These are phyloP conservation scores for Populus tomentosa DNA, from an alignment of 441 rosid genomes.

Conservation along the genomic window DNA sequence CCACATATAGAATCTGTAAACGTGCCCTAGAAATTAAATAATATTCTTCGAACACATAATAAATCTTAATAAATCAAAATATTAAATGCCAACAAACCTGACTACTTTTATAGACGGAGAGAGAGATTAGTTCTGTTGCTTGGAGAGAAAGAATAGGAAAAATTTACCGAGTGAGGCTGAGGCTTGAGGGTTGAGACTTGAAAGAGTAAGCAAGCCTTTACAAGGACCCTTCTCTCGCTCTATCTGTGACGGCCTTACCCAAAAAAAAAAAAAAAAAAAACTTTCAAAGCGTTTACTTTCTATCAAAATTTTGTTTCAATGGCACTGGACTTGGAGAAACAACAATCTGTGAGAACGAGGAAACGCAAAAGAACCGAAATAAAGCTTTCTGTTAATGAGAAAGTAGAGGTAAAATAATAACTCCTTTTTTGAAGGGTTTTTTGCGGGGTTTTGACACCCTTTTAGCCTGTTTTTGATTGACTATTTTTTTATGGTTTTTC, in stretches of 20 bases:
- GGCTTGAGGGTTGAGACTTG: too few relatives aligned
- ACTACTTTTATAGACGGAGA: not conserved
- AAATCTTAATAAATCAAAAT: too few relatives aligned
- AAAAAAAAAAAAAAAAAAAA: too few relatives aligned
- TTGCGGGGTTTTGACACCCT: not conserved
- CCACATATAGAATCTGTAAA: too few relatives aligned
- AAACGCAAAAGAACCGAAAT: not conserved
- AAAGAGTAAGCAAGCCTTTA: not conserved
- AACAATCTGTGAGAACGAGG: not conserved
- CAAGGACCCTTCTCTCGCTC: not conserved
- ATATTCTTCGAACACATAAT: too few relatives aligned
- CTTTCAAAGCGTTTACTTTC: not conserved
- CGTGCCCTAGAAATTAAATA: too few relatives aligned
- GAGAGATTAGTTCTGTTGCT: not conserved
- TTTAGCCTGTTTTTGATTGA: not conserved
- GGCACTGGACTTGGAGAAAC: not conserved
- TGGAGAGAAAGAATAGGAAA: not conserved
- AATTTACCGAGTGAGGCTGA: not conserved
- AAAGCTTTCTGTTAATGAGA: not conserved
- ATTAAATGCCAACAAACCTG: not conserved
- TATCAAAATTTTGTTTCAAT: not conserved
- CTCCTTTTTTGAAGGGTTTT: not conserved
- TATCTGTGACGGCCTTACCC: not conserved
- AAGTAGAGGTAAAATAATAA: not conserved
- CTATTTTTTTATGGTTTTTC: not conserved